phyloP scores from a whole-genome alignment of 805 yeast genomes.

The Candida yuanshanica region DNA sequence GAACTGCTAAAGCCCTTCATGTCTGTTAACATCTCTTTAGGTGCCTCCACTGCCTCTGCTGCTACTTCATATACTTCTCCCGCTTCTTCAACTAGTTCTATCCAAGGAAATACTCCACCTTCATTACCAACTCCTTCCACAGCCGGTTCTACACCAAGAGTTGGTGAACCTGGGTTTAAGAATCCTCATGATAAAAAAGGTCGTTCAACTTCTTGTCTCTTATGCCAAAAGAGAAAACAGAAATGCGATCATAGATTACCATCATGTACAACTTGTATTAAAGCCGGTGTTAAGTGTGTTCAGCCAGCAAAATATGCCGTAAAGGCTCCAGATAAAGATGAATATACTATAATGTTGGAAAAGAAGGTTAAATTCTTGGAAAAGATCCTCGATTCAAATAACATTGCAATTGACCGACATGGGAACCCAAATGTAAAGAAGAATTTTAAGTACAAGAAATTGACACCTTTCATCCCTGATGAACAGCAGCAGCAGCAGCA shows the following conservation, averaged over 20 bases:
- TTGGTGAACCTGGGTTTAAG: conserved; percentile 10
- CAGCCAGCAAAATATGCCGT: conserved; percentile 57
- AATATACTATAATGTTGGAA: conserved; percentile 52
- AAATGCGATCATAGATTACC: conserved; percentile 64
- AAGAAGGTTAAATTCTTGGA: conserved; percentile 49
- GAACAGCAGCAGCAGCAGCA: neutral
- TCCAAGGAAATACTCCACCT: conserved; percentile 5
- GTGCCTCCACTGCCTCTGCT: neutral
- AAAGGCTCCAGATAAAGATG: conserved; percentile 43
- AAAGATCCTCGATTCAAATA: conserved; percentile 33
- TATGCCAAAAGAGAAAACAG: conserved; percentile 55
- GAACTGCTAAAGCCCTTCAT: too few relatives aligned
- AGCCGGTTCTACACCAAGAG: conserved; percentile 1
- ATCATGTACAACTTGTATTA: conserved; percentile 59
- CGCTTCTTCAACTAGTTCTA: neutral
- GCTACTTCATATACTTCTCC: conserved; percentile 1
- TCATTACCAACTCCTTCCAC: neutral
- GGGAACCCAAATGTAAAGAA: conserved; percentile 24
- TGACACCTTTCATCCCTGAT: conserved; percentile 29
- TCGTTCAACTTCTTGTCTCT: conserved; percentile 49
- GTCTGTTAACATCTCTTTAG: neutral
- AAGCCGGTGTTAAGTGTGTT: conserved; percentile 55
- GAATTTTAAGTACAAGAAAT: conserved; percentile 32
- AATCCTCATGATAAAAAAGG: conserved; percentile 42
- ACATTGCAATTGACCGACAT: conserved; percentile 21